phyloP scores from a whole-genome alignment of 257 asterid species.

The Cordia subcordata region DNA sequence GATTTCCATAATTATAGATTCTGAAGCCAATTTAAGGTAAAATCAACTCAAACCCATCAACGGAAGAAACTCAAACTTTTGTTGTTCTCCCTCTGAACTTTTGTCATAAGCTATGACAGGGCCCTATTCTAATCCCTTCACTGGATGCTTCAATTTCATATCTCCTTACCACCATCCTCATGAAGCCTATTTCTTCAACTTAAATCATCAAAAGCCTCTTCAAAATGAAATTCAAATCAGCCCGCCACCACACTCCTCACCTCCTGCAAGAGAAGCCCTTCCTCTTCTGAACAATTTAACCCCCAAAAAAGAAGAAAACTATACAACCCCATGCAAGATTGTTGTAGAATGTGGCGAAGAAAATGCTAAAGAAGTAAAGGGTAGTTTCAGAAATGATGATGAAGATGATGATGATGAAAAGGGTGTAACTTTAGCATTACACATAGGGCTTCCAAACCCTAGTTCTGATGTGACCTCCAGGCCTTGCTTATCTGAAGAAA shows the following conservation, averaged over 20 bases:
- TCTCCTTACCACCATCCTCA: conserved; percentile 12
- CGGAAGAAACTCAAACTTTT: not conserved
- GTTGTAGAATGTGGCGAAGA: conserved; percentile 6
- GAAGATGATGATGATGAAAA: conserved; percentile 8
- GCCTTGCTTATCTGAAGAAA: conserved; percentile 12
- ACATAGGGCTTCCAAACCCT: conserved; percentile 82
- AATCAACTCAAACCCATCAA: conserved; percentile 4
- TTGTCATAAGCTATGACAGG: conserved; percentile 47
- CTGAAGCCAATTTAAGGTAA: conserved; percentile 6
- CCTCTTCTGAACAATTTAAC: conserved; percentile 61
- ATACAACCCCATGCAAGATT: conserved; percentile 21
- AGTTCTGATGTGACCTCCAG: conserved; percentile 23
- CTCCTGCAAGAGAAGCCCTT: conserved; percentile 54
- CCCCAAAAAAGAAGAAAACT: conserved; percentile 13
- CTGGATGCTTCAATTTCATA: conserved; percentile 48
- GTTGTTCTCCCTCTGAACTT: not conserved
- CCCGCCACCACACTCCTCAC: conserved; percentile 12
- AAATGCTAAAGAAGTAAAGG: not conserved
- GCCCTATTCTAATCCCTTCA: conserved; percentile 47
- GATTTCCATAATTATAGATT: conserved; percentile 2
- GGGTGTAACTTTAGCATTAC: conserved; percentile 39
- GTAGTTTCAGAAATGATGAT: conserved; percentile 2
- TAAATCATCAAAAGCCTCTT: conserved; percentile 1
- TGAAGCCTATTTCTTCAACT: not conserved
- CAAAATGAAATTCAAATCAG: conserved; percentile 4